Conservation (phyloP, 2,329 filamentous ascomycete species). For the Exutisphaerella laricina region DNA sequence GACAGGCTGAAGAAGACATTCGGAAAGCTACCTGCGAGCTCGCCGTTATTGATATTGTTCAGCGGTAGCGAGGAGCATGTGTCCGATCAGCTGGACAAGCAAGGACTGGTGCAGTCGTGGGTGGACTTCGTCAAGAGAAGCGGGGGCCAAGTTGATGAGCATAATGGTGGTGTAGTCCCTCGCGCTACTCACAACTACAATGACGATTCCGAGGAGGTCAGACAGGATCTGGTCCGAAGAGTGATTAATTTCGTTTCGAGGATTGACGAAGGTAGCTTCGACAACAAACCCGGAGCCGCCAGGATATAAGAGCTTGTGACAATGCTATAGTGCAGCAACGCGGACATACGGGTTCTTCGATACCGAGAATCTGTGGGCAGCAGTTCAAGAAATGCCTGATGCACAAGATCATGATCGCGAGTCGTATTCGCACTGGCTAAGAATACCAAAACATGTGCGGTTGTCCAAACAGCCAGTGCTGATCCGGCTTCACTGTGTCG, state of each 20-base stretch:
- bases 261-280: slow-evolving; percentile 22
- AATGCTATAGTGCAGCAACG: too few relatives aligned
- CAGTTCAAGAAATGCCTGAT: too few relatives aligned
- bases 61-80: slow-evolving; percentile 63
- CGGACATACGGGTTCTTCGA: too few relatives aligned
- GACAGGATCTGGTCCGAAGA: slow-evolving; percentile 46
- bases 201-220: slow-evolving; percentile 42
- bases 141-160: slow-evolving; percentile 45
- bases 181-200: slow-evolving; percentile 50
- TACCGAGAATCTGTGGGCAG: too few relatives aligned
- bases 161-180: slow-evolving; percentile 44
- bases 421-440: too few relatives aligned
- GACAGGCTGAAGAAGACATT: slow-evolving; percentile 59
- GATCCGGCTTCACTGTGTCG: too few relatives aligned
- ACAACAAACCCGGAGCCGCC: neutral
- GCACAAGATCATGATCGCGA: too few relatives aligned
- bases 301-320: slow-evolving; percentile 9
- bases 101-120: slow-evolving; percentile 55
- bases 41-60: slow-evolving; percentile 59
- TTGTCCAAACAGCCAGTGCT: too few relatives aligned
- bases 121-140: slow-evolving; percentile 39
- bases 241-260: slow-evolving; percentile 46
- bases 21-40: slow-evolving; percentile 48
- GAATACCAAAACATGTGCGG: too few relatives aligned
- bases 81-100: slow-evolving; percentile 53